Conservation (phyloP, 208 protist species). For the Leishmania guyanensis region DNA sequence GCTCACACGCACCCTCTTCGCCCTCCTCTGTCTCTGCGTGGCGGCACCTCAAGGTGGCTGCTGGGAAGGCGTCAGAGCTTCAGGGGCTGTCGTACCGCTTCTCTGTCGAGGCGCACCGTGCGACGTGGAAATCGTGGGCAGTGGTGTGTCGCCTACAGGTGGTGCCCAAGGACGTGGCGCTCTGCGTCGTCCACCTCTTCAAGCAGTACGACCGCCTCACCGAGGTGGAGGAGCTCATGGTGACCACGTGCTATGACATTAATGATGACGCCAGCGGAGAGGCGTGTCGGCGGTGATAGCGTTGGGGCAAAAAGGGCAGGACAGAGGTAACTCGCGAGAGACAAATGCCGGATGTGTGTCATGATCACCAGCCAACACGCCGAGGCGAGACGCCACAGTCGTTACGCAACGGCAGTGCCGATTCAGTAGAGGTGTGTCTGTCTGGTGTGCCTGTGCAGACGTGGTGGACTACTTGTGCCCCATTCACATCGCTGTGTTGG, state of each 20-base stretch:
- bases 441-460: neutral
- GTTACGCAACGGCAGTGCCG: neutral
- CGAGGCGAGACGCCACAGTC: neutral
- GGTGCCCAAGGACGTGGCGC: slow-evolving; percentile 33
- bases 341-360: neutral
- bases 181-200: slow-evolving; percentile 37
- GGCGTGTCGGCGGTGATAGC: neutral
- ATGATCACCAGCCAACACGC: neutral
- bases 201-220: slow-evolving; percentile 32
- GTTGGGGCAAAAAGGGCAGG: neutral
- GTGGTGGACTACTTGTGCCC: slow-evolving; percentile 8
- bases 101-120: slow-evolving; percentile 42
- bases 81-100: slow-evolving; percentile 24
- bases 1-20: neutral
- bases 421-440: slow-evolving; percentile 12
- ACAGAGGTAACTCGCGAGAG: neutral
- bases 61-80: neutral
- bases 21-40: neutral
- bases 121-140: slow-evolving; percentile 56
- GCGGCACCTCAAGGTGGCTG: slow-evolving; percentile 4
- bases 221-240: slow-evolving; percentile 78
- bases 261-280: neutral
- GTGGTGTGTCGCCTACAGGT: slow-evolving; percentile 38
- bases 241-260: slow-evolving; percentile 31
- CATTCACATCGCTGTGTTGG: slow-evolving; percentile 3